Percentiles rank a stretch among this genome's conserved stretches.
phyloP scores from a whole-genome alignment of 2,329 filamentous ascomycete genomes.

The Xylariaceae sp. region DNA sequence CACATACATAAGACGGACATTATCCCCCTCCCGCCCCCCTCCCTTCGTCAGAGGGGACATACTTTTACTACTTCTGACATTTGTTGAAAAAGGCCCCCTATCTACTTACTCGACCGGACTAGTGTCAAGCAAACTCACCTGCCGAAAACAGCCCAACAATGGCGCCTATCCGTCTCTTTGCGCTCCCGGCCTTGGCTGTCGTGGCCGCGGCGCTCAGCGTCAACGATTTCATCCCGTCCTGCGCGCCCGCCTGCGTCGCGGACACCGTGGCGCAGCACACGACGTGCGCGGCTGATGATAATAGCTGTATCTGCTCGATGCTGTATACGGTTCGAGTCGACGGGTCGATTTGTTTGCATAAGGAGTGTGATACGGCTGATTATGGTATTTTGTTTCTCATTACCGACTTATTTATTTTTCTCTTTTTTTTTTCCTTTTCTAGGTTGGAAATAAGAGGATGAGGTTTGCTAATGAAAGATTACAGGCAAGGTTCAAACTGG shows the following conservation, averaged over 20 bases:
- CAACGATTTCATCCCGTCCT: slow-evolving; percentile 26
- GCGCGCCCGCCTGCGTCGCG: slow-evolving; percentile 24
- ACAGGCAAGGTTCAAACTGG: slow-evolving; percentile 27
- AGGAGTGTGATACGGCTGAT: slow-evolving; percentile 24
- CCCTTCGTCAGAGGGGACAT: too few relatives aligned
- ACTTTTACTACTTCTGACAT: too few relatives aligned
- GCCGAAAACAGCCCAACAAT: slow-evolving; percentile 11
- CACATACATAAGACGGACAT: too few relatives aligned
- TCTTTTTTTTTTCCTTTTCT: too few relatives aligned
- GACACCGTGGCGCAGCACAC: slow-evolving; percentile 24
- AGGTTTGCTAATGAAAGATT: slow-evolving; percentile 4
- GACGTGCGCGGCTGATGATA: slow-evolving; percentile 25
- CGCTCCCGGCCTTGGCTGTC: slow-evolving; percentile 23
- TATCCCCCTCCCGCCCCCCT: too few relatives aligned
- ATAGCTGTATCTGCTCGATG: slow-evolving; percentile 25
- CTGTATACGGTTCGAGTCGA: slow-evolving; percentile 29
- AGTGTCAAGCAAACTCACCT: too few relatives aligned
- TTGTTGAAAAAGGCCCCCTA: too few relatives aligned
- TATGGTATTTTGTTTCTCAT: slow-evolving; percentile 22
- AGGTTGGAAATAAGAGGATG: too few relatives aligned
- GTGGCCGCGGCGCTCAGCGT: slow-evolving; percentile 25
- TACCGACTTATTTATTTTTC: too few relatives aligned
- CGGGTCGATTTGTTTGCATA: slow-evolving; percentile 28
- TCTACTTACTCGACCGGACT: too few relatives aligned
- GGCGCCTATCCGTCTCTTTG: slow-evolving; percentile 27